A percentile compares a stretch with the other conserved stretches of the same genome.
phyloP scores from a whole-genome alignment of 1,284 basidiomycete genomes.

The Irpex sp. region DNA sequence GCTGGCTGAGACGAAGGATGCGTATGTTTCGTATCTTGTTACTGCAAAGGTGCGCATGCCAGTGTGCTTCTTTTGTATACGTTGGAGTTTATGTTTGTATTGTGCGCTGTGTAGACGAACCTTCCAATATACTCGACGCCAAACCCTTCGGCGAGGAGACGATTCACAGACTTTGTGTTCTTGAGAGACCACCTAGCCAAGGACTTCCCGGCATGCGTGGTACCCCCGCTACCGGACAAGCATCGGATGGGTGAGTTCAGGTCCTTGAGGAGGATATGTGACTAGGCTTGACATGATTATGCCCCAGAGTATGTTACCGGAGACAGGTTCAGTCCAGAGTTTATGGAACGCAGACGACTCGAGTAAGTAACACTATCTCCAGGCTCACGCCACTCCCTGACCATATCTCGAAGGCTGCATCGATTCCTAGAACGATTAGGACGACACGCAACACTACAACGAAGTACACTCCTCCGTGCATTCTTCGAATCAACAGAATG shows the following conservation, averaged over 20 bases:
- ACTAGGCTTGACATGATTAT: not conserved
- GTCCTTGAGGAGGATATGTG: not conserved
- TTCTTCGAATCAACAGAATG: conserved; percentile 98
- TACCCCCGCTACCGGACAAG: conserved; percentile 95
- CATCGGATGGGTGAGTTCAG: conserved; percentile 80
- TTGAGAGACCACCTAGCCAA: conserved; percentile 84
- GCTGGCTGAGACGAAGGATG: conserved; percentile 93
- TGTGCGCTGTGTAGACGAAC: conserved; percentile 59
- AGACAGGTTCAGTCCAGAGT: conserved; percentile 95
- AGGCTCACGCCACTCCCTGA: conserved; percentile 8
- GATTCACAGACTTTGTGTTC: conserved; percentile 98
- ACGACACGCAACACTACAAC: conserved; percentile 92
- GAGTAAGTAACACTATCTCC: conserved; percentile 59
- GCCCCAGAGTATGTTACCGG: conserved; percentile 90
- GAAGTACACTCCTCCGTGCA: conserved; percentile 83
- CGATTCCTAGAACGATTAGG: conserved; percentile 90
- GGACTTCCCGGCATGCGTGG: conserved; percentile 95
- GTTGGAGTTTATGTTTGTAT: no score
- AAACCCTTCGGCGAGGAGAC: conserved; percentile 73
- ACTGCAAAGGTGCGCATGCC: conserved; percentile 70
- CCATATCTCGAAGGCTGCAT: conserved; percentile 62
- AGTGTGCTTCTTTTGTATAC: not conserved
- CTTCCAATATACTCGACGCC: conserved; percentile 75
- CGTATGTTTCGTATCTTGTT: conserved; percentile 94
- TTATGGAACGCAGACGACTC: conserved; percentile 87